Evolutionary conservation across 192 early-diverging fungal genomes (phyloP).

Genomic region (Backusella macrospora): DNA sequence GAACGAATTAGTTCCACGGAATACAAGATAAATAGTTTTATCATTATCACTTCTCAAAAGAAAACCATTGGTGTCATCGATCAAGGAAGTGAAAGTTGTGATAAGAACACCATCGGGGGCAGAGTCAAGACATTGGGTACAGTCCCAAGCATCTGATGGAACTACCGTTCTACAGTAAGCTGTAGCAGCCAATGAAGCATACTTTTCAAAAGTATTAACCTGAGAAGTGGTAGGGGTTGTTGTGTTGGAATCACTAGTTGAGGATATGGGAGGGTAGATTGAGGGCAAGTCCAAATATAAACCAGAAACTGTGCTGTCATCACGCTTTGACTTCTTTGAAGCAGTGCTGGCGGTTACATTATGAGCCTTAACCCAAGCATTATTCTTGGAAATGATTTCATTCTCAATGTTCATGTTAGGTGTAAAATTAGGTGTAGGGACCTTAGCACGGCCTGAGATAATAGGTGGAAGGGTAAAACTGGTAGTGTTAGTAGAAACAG

Average conservation of each 20-base stretch:
- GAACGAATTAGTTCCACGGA: slow-evolving; percentile 11
- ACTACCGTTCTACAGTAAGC: slow-evolving; percentile 9
- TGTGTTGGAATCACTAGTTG: neutral
- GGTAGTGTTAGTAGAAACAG: neutral
- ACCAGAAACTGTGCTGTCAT: neutral
- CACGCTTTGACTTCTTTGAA: neutral
- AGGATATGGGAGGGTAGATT: neutral
- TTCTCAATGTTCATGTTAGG: neutral
- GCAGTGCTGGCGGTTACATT: neutral
- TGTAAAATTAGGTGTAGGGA: neutral
- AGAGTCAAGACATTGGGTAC: neutral
- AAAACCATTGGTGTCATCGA: slow-evolving; percentile 10
- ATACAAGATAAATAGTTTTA: slow-evolving; percentile 13
- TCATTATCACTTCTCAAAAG: slow-evolving; percentile 15
- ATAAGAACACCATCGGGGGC: slow-evolving; percentile 14
- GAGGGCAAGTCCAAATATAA: neutral
- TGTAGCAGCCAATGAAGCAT: neutral
- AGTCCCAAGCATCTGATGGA: neutral
- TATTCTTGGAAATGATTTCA: neutral
- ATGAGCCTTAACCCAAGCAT: neutral
- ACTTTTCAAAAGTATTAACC: neutral
- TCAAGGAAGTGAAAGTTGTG: neutral
- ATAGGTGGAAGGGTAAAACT: neutral
- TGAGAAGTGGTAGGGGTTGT: neutral
- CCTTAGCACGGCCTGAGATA: neutral